Base-by-base conservation (phyloP, 78 protist species). In the Isochrysis galbana region DNA sequence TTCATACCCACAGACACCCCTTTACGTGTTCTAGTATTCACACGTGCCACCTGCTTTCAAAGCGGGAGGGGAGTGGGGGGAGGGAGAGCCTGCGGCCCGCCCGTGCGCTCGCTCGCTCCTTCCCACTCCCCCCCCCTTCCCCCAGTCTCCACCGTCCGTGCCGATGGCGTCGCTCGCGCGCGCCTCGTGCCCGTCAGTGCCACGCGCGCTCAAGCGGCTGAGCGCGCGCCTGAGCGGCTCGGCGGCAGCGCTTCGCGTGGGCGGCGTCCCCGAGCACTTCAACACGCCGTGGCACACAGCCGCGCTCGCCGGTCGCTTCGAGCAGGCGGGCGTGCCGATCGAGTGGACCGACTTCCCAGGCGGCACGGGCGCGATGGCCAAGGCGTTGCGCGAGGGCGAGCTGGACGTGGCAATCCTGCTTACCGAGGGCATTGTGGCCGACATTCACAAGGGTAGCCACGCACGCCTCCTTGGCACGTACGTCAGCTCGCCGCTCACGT, bases 191-290 rank as follows among this genome's bases (percentile, higher is more conserved):
- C n/a, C n/a, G n/a, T n/a, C n/a, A n/a, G n/a, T n/a, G n/a, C n/a
- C n/a, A n/a, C n/a, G n/a, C n/a, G n/a, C n/a, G n/a, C n/a, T n/a
- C n/a, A n/a, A n/a, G n/a, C n/a, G n/a, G n/a, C n/a, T n/a, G n/a
- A n/a, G n/a, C n/a, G n/a, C n/a, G n/a, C n/a, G n/a, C n/a, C n/a
- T n/a, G n/a, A n/a, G n/a, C n/a, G n/a, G n/a, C n/a, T n/a, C 61
- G 61, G 61, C 61, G 61, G 29, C 29, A 7, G 61, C 14, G 36
- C 77, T 80, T 5, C 88, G 88, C 11, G 88, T 80, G 5, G 88
- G 88, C 21, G 88, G 88, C 54, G 88, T 80, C 38, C 88, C 88
- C 0, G 88, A 80, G 55, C 88, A 80, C 11, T 80, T 80, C 54
- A 80, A 80, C 38, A 0, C 51, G 34, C 88, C 88, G 38, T 80